Evolutionary conservation across 768 basidiomycete genomes (phyloP), one percentile per base, ranked within the genome.

Genomic region (Daedaleopsis nitida): DNA sequence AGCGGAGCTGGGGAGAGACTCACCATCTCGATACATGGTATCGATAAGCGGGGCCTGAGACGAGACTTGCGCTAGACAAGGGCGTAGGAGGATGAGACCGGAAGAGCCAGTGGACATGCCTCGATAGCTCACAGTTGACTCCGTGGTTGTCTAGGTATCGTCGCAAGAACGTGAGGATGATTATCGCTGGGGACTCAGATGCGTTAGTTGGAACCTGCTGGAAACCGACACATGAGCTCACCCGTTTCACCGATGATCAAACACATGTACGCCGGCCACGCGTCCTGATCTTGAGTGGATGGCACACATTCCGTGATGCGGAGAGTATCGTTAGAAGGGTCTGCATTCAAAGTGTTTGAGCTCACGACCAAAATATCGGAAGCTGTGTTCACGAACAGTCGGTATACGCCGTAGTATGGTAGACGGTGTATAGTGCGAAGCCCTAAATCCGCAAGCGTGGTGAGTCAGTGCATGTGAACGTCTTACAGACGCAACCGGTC

Each of bases 21-120:
- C 14, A 56, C 59, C 59, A 11, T 60, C 59, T 3, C 59, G 54
- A 17, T 60, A 60, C 59, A 60, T 55, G 0, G 59, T 60, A 5
- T 42, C 48, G 6, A 60, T 13, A 10, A 60, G 27, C 3, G 34
- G 32, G 1, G 14, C 24, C 5, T 14, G 14, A 11, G 21, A 27
- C 21, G 23, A 3, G 48, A 6, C 27, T 27, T 23, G 21, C 21
- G 27, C 48, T 50, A 34, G 23, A 50, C 2, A 7, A 24, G 11
- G 3, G 44, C 7, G 44, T 21, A 14, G 8, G 12, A n/a, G 17
- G 13, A 21, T 45, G 8, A 45, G 44, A 17, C 44, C 23, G 19
- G 7, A 3, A 21, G 32, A 10, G 12, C 6, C 13, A 6, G 21
- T 8, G 19, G 5, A 49, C 32, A 23, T 3, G 17, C 24, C 17